These are phyloP conservation scores for Vachellia collinsii DNA, from an alignment of 306 rosid species.

Conservation along the genomic window DNA sequence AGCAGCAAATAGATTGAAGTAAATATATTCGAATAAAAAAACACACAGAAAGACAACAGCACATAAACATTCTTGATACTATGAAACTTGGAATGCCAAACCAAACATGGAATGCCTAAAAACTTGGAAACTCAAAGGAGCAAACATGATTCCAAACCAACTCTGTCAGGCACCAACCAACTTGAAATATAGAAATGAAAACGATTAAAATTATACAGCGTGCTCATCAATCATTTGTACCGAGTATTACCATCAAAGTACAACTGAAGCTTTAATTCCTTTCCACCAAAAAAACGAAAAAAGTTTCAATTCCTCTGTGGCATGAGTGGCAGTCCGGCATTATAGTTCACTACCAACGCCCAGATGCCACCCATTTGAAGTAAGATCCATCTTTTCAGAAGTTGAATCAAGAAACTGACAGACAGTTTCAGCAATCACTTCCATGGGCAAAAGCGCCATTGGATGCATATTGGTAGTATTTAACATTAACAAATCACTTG, in stretches of 20 bases:
- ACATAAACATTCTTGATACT: neutral
- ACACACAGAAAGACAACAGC: neutral
- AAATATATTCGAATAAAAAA: neutral
- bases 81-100: neutral
- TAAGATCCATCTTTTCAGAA: neutral
- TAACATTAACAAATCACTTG: neutral
- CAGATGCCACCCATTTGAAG: neutral
- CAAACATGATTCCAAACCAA: constrained; percentile 1
- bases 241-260: constrained; percentile 8
- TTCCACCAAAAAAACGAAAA: neutral
- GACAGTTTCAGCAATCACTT: neutral
- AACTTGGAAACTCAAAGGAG: neutral
- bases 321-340: neutral
- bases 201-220: constrained; percentile 16
- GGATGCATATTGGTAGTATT: neutral
- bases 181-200: neutral
- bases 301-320: constrained; percentile 5
- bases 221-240: constrained; percentile 1
- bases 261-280: neutral
- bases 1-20: neutral
- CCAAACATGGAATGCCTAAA: constrained; percentile 7
- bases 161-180: constrained; percentile 15
- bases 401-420: neutral
- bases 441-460: neutral
- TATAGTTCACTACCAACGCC: neutral